Evolutionary conservation across 2,329 filamentous ascomycete species (phyloP), one percentile per base, ranked within the genome.

Genomic region (Thielaviopsis ethacetica): DNA sequence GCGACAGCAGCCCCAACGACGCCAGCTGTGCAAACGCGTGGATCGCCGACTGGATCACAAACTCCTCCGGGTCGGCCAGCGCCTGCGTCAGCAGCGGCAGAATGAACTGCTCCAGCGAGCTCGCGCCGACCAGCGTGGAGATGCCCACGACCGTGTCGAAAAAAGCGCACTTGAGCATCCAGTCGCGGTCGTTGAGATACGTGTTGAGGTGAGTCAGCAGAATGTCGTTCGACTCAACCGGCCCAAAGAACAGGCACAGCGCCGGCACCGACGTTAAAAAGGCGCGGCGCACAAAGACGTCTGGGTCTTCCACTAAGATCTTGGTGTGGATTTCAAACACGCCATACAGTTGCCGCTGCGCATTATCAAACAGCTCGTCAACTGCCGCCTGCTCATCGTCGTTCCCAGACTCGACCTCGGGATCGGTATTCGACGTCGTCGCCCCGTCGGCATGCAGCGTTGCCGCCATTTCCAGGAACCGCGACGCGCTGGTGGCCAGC

Each of bases 81-180:
- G 93, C 91, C 69, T 96, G 93, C 2, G 96, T 80, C 89, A 98
- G 96, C 15, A 98, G 76, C 0, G 94, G 93, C 26, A 98, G 73
- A 63, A 97, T 95, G 65, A 96, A 98, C 64, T 95, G 90, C 70
- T 98, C 93, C 34, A 98, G 73, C 64, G 85, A 94, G 38, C 84
- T 87, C 61, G 87, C 90, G 27, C 93, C 93, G 38, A 97, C 81
- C 65, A 95, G 95, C 1, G 88, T 82, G 3, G 91, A 88, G 63
- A 98, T 91, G 3, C 91, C 91, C 17, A 97, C 88, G 26, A 97
- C 89, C 0, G 90, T 88, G 67, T 95, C 91, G 66, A 98, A 96
- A 68, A 97, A 97, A 2, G 91, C 90, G 66, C 90, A 96, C 69
- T 95, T 96, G 34, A 98, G 74, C 69, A 89, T 89, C 93, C 93